These are phyloP conservation scores for Acrocalymma vagum DNA, from an alignment of 2,329 filamentous ascomycete genomes.

Conservation along the genomic window DNA sequence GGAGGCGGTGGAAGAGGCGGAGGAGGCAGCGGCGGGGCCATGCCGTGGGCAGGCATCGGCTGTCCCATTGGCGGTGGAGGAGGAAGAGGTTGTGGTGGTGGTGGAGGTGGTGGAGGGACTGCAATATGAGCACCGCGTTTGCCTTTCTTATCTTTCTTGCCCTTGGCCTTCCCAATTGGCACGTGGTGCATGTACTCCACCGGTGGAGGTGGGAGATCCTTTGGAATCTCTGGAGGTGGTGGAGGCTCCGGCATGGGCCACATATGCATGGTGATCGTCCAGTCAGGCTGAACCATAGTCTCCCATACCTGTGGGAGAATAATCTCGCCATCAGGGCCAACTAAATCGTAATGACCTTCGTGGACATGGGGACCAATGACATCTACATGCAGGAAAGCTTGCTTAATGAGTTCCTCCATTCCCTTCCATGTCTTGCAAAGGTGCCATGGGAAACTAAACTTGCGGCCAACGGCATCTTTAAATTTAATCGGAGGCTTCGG, in stretches of 20 bases:
- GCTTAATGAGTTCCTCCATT: slow-evolving; percentile 59
- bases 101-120: slow-evolving; percentile 7
- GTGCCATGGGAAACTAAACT: slow-evolving; percentile 38
- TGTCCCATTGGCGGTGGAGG: slow-evolving; percentile 15
- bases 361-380: slow-evolving; percentile 55
- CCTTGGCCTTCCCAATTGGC: slow-evolving; percentile 17
- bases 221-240: slow-evolving; percentile 16
- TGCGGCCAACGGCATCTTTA: slow-evolving; percentile 40
- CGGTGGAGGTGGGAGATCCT: slow-evolving; percentile 16
- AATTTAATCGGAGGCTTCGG: slow-evolving; percentile 49
- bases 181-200: slow-evolving; percentile 20
- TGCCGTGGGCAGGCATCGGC: slow-evolving; percentile 14
- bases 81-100: slow-evolving; percentile 11
- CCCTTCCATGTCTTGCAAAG: slow-evolving; percentile 46
- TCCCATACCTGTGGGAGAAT: slow-evolving; percentile 61
- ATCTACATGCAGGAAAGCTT: slow-evolving; percentile 59
- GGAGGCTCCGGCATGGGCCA: slow-evolving; percentile 54
- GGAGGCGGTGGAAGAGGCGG: slow-evolving; percentile 18
- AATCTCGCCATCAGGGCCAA: slow-evolving; percentile 58
- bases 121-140: slow-evolving; percentile 17
- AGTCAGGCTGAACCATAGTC: slow-evolving; percentile 56
- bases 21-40: slow-evolving; percentile 9
- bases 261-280: slow-evolving; percentile 59
- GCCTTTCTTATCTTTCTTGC: slow-evolving; percentile 21
- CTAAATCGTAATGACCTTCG: slow-evolving; percentile 57